Evolutionary conservation across 2,329 filamentous ascomycete genomes (phyloP).

Genomic region (Botrytis byssoidea): DNA sequence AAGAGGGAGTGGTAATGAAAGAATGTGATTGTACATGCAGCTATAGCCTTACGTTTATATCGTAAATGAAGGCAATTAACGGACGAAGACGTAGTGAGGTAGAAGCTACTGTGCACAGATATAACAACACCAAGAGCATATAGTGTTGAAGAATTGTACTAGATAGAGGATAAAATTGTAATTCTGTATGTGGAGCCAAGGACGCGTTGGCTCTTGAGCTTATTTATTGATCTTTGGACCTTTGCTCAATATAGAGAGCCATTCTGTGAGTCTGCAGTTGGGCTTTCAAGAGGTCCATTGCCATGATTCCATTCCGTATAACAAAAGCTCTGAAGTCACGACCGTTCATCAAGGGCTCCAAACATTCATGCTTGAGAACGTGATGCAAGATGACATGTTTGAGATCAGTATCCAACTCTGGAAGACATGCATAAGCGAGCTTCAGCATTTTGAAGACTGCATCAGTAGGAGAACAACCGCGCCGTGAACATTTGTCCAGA

Average conservation of each 20-base stretch:
- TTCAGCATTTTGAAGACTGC: background rate
- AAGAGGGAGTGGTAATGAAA: background rate
- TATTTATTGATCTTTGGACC: too few relatives aligned
- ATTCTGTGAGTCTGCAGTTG: too few relatives aligned
- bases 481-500: background rate
- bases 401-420: accelerated
- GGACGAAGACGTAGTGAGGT: background rate
- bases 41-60: background rate
- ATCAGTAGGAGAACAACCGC: accelerated
- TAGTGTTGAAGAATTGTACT: background rate
- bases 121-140: background rate
- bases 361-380: background rate
- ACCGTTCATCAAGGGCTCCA: background rate
- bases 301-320: background rate
- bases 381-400: background rate
- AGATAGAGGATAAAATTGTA: background rate
- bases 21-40: background rate
- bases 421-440: background rate
- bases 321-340: background rate
- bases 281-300: background rate
- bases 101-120: background rate
- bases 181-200: background rate
- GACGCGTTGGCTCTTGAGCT: background rate
- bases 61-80: background rate
- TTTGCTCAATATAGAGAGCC: background rate